A percentile compares a stretch with the other conserved stretches of the same genome.
Conservation (phyloP, 139 green algal species). For the Dunaliella primolecta region DNA sequence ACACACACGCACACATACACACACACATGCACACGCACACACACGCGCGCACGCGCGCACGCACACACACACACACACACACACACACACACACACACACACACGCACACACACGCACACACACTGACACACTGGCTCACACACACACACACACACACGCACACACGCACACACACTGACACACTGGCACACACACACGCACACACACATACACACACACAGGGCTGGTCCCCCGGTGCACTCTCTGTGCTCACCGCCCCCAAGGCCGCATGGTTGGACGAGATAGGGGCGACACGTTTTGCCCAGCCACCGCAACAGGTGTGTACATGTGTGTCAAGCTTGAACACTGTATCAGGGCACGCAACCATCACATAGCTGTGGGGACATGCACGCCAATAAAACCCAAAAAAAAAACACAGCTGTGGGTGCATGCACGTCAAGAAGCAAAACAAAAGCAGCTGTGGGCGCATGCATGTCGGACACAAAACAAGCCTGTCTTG, state of each 20-base stretch:
- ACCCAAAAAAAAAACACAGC: too few relatives aligned
- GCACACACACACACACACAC: background rate
- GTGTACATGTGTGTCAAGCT: background rate
- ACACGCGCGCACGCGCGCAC: background rate
- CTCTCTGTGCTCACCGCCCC: background rate
- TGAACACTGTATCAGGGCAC: background rate
- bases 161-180: background rate
- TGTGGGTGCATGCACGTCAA: too few relatives aligned
- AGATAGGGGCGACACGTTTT: background rate
- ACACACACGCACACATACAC: too few relatives aligned
- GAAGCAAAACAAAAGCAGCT: too few relatives aligned
- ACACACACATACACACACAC: background rate
- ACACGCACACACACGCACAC: background rate
- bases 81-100: background rate
- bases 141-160: background rate
- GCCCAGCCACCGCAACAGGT: background rate
- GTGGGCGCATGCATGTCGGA: too few relatives aligned
- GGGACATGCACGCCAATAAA: too few relatives aligned
- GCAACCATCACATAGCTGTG: background rate
- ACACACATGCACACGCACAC: background rate
- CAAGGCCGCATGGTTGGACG: background rate
- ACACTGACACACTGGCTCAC: background rate
- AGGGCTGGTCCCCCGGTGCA: too few relatives aligned
- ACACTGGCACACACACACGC: background rate
- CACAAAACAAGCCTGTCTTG: too few relatives aligned